Conservation (phyloP, 2,329 filamentous ascomycete species). For the Fusarium sp. region DNA sequence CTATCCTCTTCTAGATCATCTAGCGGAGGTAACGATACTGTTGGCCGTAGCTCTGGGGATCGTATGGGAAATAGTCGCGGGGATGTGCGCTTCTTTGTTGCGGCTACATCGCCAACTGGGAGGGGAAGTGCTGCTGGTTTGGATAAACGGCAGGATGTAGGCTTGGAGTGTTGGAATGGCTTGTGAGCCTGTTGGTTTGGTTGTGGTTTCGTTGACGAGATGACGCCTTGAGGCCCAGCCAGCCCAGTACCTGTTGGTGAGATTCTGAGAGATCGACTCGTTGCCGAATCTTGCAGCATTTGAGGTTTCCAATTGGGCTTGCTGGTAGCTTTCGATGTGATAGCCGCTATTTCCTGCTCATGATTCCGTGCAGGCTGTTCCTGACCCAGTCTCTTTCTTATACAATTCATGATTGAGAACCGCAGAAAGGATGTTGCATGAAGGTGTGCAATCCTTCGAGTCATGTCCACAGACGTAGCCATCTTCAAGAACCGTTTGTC, state of each 20-base stretch:
- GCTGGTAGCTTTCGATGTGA: constrained; percentile 33
- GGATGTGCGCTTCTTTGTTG: constrained; percentile 46
- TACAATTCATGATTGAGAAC: constrained; percentile 73
- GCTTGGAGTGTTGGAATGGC: constrained; percentile 30
- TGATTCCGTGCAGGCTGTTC: constrained; percentile 48
- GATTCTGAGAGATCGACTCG: constrained; percentile 35
- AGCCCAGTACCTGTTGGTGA: constrained; percentile 22
- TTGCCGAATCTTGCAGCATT: constrained; percentile 37
- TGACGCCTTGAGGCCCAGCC: constrained; percentile 9
- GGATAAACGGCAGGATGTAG: constrained; percentile 45
- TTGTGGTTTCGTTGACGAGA: constrained; percentile 20
- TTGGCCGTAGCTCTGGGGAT: constrained; percentile 51
- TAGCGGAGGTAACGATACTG: constrained; percentile 32
- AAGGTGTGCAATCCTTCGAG: constrained; percentile 55
- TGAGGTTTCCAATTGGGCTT: constrained; percentile 42
- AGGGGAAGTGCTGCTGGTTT: constrained; percentile 48
- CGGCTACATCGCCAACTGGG: constrained; percentile 44
- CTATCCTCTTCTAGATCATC: constrained; percentile 59
- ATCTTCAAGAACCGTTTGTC: constrained; percentile 63
- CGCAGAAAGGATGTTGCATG: constrained; percentile 68
- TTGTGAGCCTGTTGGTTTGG: constrained; percentile 8
- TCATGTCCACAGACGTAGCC: constrained; percentile 56
- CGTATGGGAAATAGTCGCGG: constrained; percentile 49
- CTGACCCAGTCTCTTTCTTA: constrained; percentile 59
- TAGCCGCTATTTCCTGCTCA: constrained; percentile 40